These are phyloP conservation scores for Salix udensis DNA, from an alignment of 345 rosid genomes.

Conservation along the genomic window DNA sequence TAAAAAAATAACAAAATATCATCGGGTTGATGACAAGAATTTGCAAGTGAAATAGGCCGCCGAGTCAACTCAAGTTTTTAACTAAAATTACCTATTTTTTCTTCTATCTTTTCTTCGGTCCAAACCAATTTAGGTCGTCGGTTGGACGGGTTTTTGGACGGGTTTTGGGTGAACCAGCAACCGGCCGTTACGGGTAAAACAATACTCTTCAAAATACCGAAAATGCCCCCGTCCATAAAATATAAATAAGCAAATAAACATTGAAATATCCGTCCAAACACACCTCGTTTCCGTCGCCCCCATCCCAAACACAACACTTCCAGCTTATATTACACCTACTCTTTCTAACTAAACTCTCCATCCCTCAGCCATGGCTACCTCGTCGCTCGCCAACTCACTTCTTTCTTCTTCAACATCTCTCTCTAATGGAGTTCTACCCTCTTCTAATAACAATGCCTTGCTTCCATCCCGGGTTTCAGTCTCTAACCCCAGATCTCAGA, in stretches of 20 bases:
- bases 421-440: not conserved
- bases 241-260: not conserved
- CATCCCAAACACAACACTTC: not conserved
- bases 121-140: no score
- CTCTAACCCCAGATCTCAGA: constrained; percentile 7
- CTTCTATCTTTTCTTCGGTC: no score
- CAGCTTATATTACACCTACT: not conserved
- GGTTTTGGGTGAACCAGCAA: no score
- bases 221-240: no score
- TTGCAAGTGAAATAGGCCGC: no score
- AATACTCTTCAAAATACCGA: no score
- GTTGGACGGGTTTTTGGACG: no score
- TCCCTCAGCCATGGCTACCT: constrained; percentile 5
- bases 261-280: constrained; percentile 1
- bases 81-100: no score
- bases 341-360: not conserved
- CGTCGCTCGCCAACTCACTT: constrained; percentile 17
- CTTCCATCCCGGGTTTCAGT: constrained; percentile 18
- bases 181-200: no score
- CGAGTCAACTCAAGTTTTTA: no score
- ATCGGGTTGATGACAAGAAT: no score
- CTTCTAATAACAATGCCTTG: not conserved
- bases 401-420: constrained; percentile 6
- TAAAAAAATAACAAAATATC: no score
- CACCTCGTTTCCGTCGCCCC: not conserved